Conservation (phyloP, 805 yeast species). For the Pichia gijzeniarum region DNA sequence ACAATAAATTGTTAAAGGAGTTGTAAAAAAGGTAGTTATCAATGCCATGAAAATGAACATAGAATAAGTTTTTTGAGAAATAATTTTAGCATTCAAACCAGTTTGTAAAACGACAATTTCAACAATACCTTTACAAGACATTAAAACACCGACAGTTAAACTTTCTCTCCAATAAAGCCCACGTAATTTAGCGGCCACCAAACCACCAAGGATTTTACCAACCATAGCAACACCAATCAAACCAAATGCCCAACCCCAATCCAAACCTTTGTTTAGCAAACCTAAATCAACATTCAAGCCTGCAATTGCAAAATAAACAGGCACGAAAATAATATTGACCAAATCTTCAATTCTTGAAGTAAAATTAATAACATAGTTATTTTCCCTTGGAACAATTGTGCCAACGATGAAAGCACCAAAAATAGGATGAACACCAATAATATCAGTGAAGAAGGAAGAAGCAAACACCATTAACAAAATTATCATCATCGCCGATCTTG, state of each 20-base stretch:
- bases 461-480: constrained; percentile 51
- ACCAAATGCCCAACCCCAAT: constrained; percentile 75
- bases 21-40: constrained; percentile 70
- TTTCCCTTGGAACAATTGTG: constrained; percentile 67
- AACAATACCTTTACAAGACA: constrained; percentile 87
- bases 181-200: constrained; percentile 52
- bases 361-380: constrained; percentile 60
- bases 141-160: constrained; percentile 66
- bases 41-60: constrained; percentile 84
- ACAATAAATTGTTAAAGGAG: constrained; percentile 57
- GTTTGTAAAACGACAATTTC: constrained; percentile 73
- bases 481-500: constrained; percentile 51
- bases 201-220: constrained; percentile 65
- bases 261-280: constrained; percentile 52
- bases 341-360: constrained; percentile 75
- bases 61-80: constrained; percentile 57
- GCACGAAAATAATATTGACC: constrained; percentile 64
- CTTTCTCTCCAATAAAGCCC: constrained; percentile 71
- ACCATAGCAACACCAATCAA: constrained; percentile 59
- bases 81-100: constrained; percentile 67
- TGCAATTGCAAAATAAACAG: constrained; percentile 74
- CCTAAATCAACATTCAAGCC: constrained; percentile 70
- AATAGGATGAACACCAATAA: constrained; percentile 81
- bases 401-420: constrained; percentile 83
- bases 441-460: constrained; percentile 74